Evolutionary conservation across 2,329 filamentous ascomycete species (phyloP).

Genomic region (Oidium heveae): DNA sequence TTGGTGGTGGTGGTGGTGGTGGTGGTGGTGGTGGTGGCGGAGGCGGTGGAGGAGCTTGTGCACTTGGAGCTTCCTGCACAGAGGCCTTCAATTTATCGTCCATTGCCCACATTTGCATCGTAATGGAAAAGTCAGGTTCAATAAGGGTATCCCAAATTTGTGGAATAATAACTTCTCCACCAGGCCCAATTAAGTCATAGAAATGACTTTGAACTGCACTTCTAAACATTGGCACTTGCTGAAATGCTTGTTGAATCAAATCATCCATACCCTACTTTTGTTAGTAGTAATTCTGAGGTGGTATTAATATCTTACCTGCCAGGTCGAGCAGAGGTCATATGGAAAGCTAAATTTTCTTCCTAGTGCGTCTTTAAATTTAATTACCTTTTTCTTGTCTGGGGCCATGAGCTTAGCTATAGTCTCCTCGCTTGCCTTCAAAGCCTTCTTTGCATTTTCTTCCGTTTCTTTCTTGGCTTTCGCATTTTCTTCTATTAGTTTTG

Average conservation of each 20-base stretch:
- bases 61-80: constrained; percentile 3
- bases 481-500: constrained; percentile 16
- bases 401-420: constrained; percentile 14
- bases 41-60: neutral
- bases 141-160: constrained; percentile 61
- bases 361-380: constrained; percentile 79
- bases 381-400: constrained; percentile 29
- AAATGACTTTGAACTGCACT: constrained; percentile 54
- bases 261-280: constrained; percentile 51
- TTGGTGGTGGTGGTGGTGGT: constrained; percentile 3
- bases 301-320: constrained; percentile 34
- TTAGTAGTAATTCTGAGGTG: constrained; percentile 4
- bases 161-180: constrained; percentile 62
- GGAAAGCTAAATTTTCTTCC: constrained; percentile 84
- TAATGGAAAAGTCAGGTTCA: constrained; percentile 49
- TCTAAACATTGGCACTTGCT: constrained; percentile 52
- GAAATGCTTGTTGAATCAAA: constrained; percentile 61
- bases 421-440: constrained; percentile 12
- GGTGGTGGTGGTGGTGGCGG: constrained; percentile 5
- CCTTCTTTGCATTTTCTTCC: constrained; percentile 23
- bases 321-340: constrained; percentile 61
- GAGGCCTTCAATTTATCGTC: constrained; percentile 17
- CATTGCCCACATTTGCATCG: constrained; percentile 42
- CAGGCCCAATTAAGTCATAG: constrained; percentile 56
- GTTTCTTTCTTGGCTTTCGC: constrained; percentile 18